Base-by-base conservation (phyloP, 805 yeast genomes). In the Spathaspora sp. region DNA sequence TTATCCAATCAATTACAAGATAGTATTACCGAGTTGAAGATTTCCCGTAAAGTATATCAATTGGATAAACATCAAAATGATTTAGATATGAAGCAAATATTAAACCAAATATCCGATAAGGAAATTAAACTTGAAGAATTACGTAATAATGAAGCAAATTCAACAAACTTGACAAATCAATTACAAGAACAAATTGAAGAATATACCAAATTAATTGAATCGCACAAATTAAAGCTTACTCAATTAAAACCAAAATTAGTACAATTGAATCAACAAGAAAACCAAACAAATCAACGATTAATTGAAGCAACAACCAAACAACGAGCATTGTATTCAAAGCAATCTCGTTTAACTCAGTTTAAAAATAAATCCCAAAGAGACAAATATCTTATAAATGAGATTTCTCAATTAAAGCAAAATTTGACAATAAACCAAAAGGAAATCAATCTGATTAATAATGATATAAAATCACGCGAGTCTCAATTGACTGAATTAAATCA, bases 261-360 rank as follows among this genome's bases (percentile, higher is more conserved):
- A 11, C 54, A 64, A 1, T 63, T 80, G 11, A 72, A 66, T 44
- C 55, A 58, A 1, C 59, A 67, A 43, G 89, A 86, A 61, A 35
- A 58, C 0, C 56, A 57, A 3, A 54, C 77, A 31, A 78, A 78
- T 50, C 57, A 63, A 3, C 59, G 73, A 46, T 63, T 85, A 8
- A 50, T 67, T 3, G 67, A 70, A n/a, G 57, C 77, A 19, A 77
- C 74, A 49, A 69, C 82, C 7, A 76, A 68, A 28, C 91, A 87
- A 64, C 73, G 87, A 56, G 67, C 75, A 12, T 64, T 92, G 4
- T 79, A 86, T 47, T 74, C 87, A 7, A 92, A 90, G 60, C 87
- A 84, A 58, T 89, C 87, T 42, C 81, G 91, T 48, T 79, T 79
- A 52, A 75, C 82, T 23, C 79, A 81, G 55, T 91, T 90, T 58